These are phyloP conservation scores for Cyberlindnera veronae DNA, from an alignment of 805 yeast species.

Conservation along the genomic window DNA sequence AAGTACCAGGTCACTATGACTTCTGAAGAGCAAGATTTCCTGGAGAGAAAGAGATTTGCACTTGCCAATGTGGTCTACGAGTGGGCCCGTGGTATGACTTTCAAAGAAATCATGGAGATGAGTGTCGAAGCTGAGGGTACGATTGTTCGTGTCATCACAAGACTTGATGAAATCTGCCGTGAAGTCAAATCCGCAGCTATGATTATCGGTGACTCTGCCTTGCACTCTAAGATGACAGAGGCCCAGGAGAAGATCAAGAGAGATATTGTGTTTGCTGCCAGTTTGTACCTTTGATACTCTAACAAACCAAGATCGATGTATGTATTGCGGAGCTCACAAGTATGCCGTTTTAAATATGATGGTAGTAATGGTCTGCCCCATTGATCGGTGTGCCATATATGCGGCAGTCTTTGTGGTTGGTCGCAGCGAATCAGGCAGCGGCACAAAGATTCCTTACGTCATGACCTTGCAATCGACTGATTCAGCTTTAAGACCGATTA, in stretches of 20 bases:
- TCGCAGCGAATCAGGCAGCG: too few relatives aligned
- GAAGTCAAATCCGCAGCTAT: constrained; percentile 92
- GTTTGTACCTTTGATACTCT: constrained; percentile 65
- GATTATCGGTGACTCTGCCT: constrained; percentile 88
- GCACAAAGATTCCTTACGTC: too few relatives aligned
- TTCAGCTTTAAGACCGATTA: too few relatives aligned
- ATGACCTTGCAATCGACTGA: too few relatives aligned
- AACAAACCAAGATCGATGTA: too few relatives aligned
- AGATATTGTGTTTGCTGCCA: constrained; percentile 96
- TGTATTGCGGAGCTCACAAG: too few relatives aligned
- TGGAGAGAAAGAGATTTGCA: constrained; percentile 82
- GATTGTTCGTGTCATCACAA: constrained; percentile 90
- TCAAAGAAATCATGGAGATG: constrained; percentile 84
- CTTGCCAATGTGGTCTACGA: constrained; percentile 92
- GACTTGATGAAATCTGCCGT: constrained; percentile 92
- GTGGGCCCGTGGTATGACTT: constrained; percentile 95
- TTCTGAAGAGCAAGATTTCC: constrained; percentile 79
- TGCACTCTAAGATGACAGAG: constrained; percentile 82
- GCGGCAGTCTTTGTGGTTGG: too few relatives aligned
- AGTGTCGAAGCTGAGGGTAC: constrained; percentile 95
- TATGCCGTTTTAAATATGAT: too few relatives aligned
- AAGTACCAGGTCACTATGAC: constrained; percentile 72
- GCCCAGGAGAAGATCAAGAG: constrained; percentile 95
- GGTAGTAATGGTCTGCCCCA: too few relatives aligned
- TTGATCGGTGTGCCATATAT: too few relatives aligned